Conservation (phyloP, 345 rosid species). For the Populus nigra region DNA sequence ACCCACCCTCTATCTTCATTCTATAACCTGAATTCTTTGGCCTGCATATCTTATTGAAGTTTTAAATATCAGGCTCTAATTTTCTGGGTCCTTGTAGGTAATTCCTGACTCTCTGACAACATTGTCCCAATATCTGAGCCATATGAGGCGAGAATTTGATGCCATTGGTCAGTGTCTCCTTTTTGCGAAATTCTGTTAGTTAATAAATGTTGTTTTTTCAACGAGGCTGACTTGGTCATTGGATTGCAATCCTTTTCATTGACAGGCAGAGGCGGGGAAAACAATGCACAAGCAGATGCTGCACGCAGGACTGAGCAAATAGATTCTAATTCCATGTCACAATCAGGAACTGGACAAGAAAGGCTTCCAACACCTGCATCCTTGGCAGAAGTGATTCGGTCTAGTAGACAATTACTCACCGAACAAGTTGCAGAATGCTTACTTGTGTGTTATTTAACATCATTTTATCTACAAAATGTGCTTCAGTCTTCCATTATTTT, state of each 20-base stretch:
- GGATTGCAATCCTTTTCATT: slow-evolving; percentile 17
- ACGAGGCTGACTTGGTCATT: slow-evolving; percentile 11
- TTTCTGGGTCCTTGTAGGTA: slow-evolving; percentile 40
- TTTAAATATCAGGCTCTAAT: background rate
- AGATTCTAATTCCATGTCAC: slow-evolving; percentile 31
- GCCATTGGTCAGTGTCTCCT: slow-evolving; percentile 42
- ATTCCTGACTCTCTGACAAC: slow-evolving; percentile 69
- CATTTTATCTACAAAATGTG: slow-evolving; percentile 2
- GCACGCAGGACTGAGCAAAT: slow-evolving; percentile 31
- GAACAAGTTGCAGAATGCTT: slow-evolving; percentile 60
- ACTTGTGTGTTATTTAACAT: slow-evolving; percentile 36
- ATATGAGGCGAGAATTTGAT: slow-evolving; percentile 46
- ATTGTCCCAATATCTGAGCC: slow-evolving; percentile 55
- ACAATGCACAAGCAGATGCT: slow-evolving; percentile 30
- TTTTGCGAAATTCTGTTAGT: background rate
- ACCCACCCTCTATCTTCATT: background rate
- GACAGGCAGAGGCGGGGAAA: slow-evolving; percentile 45
- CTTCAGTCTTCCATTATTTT: background rate
- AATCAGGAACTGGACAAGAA: slow-evolving; percentile 32
- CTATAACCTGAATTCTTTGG: background rate
- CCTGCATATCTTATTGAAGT: slow-evolving; percentile 6
- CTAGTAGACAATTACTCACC: slow-evolving; percentile 55
- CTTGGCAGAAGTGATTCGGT: slow-evolving; percentile 55
- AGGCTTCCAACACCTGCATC: slow-evolving; percentile 72
- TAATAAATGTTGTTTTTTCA: background rate